Evolutionary conservation across 2,329 filamentous ascomycete species (phyloP).

Genomic region (Xenosphaeropsis pyriputrescens): DNA sequence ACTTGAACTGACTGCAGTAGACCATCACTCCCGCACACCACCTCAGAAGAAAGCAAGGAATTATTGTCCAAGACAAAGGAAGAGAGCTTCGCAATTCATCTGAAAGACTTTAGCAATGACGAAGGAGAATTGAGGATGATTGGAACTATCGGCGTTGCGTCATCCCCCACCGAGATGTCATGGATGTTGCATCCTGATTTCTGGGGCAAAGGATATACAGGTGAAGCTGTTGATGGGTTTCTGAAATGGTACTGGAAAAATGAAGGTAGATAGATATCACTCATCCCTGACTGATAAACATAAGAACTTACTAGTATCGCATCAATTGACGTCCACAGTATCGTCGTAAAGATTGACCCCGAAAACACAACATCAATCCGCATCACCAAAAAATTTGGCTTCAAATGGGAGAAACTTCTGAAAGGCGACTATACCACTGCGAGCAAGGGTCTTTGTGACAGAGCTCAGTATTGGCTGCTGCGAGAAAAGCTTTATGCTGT

Average conservation of each 20-base stretch:
- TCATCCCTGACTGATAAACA: no score
- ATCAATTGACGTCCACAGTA: no score
- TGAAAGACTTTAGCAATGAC: constrained; percentile 3
- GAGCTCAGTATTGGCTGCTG: no score
- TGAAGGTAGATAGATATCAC: no score
- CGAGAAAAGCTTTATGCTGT: constrained; percentile 2
- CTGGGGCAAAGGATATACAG: constrained; percentile 11
- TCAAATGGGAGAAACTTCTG: no score
- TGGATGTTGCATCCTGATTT: constrained; percentile 9
- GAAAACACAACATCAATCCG: no score
- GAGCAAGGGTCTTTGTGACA: no score
- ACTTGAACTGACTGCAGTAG: not conserved
- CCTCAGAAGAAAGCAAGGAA: constrained; percentile 2
- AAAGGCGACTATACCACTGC: no score
- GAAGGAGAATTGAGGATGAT: constrained; percentile 6
- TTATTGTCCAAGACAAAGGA: constrained; percentile 5
- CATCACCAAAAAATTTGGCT: no score
- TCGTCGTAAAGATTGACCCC: no score
- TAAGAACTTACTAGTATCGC: no score
- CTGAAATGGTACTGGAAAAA: constrained; percentile 1
- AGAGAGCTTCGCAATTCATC: constrained; percentile 9
- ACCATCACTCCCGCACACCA: constrained; percentile 1
- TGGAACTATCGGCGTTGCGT: constrained; percentile 9
- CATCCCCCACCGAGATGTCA: constrained; percentile 7
- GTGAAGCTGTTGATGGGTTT: constrained; percentile 8